These are phyloP conservation scores for Colletotrichum sansevieriae DNA, from an alignment of 2,329 filamentous ascomycete genomes.

Conservation along the genomic window DNA sequence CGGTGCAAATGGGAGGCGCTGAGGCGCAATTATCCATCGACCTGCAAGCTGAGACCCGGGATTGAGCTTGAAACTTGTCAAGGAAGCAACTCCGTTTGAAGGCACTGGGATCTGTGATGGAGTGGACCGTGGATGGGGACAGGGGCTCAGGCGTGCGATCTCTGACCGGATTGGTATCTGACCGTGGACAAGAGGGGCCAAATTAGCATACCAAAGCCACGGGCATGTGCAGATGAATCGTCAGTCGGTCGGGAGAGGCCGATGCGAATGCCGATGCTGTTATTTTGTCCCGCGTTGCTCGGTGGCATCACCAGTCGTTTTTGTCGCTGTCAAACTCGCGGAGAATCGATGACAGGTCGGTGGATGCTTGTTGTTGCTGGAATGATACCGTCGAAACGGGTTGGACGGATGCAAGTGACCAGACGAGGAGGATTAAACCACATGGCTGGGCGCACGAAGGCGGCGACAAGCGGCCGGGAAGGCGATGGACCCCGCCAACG, in stretches of 20 bases:
- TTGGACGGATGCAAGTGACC: constrained; percentile 33
- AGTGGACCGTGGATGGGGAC: constrained; percentile 38
- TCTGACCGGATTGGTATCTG: constrained; percentile 50
- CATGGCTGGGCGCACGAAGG: constrained; percentile 38
- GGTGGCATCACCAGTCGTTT: constrained; percentile 11
- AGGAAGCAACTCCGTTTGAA: constrained; percentile 45
- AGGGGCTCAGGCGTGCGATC: constrained; percentile 45
- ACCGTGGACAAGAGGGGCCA: constrained; percentile 43
- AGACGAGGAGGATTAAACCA: constrained; percentile 27
- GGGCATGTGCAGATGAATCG: constrained; percentile 40
- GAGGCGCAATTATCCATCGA: constrained; percentile 52
- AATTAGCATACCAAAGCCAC: constrained; percentile 28
- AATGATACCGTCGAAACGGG: constrained; percentile 27
- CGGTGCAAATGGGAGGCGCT: constrained; percentile 39
- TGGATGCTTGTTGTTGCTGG: constrained; percentile 3
- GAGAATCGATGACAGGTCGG: neutral
- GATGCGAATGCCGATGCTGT: constrained; percentile 35
- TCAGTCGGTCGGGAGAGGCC: constrained; percentile 39
- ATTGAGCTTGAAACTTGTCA: constrained; percentile 56
- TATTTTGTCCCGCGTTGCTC: constrained; percentile 16
- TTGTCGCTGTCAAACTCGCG: constrained; percentile 12
- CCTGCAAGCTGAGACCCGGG: constrained; percentile 58
- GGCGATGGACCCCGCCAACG: constrained; percentile 25
- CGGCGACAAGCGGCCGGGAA: constrained; percentile 32
- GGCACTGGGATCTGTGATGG: constrained; percentile 39